phyloP scores from a whole-genome alignment of 2,329 filamentous ascomycete species.

The Lachnellula cervina region DNA sequence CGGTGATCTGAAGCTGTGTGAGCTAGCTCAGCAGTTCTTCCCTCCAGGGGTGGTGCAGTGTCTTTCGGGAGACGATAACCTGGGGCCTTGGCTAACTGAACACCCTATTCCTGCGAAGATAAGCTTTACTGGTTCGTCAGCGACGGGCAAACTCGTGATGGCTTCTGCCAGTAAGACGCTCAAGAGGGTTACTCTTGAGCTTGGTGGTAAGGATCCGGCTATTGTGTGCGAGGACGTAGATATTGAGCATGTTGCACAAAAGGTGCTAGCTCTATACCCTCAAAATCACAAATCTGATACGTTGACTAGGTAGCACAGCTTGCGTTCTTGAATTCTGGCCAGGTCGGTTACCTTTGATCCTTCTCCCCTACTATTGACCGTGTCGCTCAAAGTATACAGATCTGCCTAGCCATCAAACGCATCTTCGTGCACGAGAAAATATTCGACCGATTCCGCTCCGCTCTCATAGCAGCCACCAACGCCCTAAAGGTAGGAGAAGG shows the following conservation, averaged over 20 bases:
- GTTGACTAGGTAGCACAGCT: slow-evolving; percentile 34
- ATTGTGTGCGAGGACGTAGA: slow-evolving; percentile 49
- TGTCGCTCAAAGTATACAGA: slow-evolving; percentile 9
- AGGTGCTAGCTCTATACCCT: not conserved
- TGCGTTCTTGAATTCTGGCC: slow-evolving; percentile 46
- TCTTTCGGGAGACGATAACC: slow-evolving; percentile 40
- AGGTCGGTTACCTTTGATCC: slow-evolving; percentile 26
- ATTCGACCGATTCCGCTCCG: slow-evolving; percentile 43
- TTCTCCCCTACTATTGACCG: not conserved
- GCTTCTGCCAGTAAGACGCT: slow-evolving; percentile 44
- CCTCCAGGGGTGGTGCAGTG: slow-evolving; percentile 52
- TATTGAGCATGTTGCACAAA: slow-evolving; percentile 39
- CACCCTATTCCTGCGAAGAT: slow-evolving; percentile 50
- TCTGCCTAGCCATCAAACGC: slow-evolving; percentile 52
- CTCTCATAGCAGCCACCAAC: slow-evolving; percentile 42
- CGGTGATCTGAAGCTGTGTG: slow-evolving; percentile 45
- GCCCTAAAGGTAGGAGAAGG: slow-evolving; percentile 37
- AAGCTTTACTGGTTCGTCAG: slow-evolving; percentile 50
- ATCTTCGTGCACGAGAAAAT: slow-evolving; percentile 56
- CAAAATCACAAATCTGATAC: not conserved
- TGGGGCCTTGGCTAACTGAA: slow-evolving; percentile 46
- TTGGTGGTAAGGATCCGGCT: slow-evolving; percentile 50
- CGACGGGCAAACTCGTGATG: slow-evolving; percentile 44
- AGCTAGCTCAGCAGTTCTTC: slow-evolving; percentile 43
- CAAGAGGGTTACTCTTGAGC: slow-evolving; percentile 48